Evolutionary conservation across 495 filamentous ascomycete genomes (phyloP), one percentile per base, ranked within the genome.

Genomic region (Penicillium dipodomyicola): DNA sequence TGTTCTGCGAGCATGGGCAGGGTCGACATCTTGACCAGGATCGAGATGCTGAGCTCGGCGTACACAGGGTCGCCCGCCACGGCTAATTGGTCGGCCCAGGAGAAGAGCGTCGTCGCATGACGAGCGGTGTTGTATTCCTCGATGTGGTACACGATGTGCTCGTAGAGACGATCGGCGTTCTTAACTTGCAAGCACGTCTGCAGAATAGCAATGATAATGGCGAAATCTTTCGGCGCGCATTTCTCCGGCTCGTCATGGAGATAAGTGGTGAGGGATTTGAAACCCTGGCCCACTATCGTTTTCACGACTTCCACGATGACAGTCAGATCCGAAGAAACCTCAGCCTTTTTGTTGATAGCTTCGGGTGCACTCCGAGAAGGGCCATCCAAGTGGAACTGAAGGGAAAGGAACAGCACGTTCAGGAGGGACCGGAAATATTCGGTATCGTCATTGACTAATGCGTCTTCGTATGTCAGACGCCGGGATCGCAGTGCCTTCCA

Each of bases 41-140:
- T 93, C 17, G 89, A 81, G 9, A 96, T 80, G 62, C 88, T 87
- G 17, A 96, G 76, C 63, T 97, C 91, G 59, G 91, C 95, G 73
- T 96, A 97, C 43, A 99, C 77, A n/a, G 94, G 95, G 60, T 98
- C 93, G 29, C 86, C 84, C 49, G 85, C 82, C 37, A 84, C 77
- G 5, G 81, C 74, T 14, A 82, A 80, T 58, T 86, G 84, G 69
- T 97, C 90, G 15, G 94, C 84, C 95, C 95, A 99, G 6, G 90
- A 96, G 70, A 95, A 97, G 48, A 99, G 80, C 12, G 89, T 90
- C 15, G 87, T 86, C 0, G 91, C 92, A 49, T 89, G 86, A 58
- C 92, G 87, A n/a, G 86, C 80, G 3, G 86, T 85, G 52, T 80
- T 76, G 52, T 81, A 78, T 35, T 85, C 78, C 12, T 79, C 68